These are phyloP conservation scores for Tolypocladium ovalisporum DNA, from an alignment of 2,329 filamentous ascomycete genomes.

Conservation along the genomic window DNA sequence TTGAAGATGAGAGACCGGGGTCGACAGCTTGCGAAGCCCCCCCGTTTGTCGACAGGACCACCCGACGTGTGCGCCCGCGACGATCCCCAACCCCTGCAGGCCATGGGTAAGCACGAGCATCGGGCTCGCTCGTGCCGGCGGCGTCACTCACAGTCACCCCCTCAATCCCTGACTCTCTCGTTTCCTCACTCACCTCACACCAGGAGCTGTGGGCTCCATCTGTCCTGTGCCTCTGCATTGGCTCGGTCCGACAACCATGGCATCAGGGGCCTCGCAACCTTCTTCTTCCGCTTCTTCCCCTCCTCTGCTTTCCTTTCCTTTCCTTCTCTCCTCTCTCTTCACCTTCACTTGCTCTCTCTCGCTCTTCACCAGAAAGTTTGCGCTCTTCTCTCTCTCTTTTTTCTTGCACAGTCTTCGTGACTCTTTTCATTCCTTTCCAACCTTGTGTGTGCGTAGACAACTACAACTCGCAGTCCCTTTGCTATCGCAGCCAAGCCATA, in stretches of 20 bases:
- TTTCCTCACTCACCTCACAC: not conserved
- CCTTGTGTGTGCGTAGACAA: not conserved
- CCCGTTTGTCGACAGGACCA: not conserved
- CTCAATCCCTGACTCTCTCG: not conserved
- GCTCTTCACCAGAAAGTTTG: conserved; percentile 9
- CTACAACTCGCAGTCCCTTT: not conserved
- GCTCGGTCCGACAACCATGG: not conserved
- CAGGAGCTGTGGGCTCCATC: not conserved
- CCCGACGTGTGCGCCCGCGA: not conserved
- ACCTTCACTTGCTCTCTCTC: conserved; percentile 7
- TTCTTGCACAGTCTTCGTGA: not conserved
- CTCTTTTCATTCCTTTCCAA: conserved; percentile 1
- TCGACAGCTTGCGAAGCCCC: not conserved
- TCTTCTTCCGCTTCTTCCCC: not conserved
- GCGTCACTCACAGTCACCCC: not conserved
- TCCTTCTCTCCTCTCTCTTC: conserved; percentile 4
- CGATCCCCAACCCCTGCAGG: not conserved
- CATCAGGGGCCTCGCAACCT: not conserved
- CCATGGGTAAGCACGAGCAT: too few relatives aligned
- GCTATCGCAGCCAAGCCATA: not conserved
- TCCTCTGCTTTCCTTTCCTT: not conserved
- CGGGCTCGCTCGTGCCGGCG: too few relatives aligned
- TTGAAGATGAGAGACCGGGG: not conserved
- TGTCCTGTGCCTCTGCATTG: not conserved
- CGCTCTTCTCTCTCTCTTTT: not conserved